Evolutionary conservation across 2,329 filamentous ascomycete species (phyloP).

Genomic region (Harringtonia lauricola): DNA sequence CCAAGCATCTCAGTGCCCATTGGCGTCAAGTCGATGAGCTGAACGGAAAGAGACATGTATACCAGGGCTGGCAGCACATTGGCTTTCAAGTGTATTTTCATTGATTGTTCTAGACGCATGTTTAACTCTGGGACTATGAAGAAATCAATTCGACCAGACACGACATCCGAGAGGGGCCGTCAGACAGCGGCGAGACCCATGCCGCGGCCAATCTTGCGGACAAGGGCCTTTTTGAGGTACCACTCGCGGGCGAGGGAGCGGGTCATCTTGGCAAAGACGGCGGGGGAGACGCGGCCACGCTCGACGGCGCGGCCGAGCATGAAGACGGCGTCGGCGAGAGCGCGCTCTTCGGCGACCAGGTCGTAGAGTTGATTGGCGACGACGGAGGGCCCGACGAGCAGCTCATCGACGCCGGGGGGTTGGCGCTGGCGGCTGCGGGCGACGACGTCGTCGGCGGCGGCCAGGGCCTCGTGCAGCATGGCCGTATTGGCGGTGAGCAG

Average conservation of each 20-base stretch:
- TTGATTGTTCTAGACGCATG: neutral
- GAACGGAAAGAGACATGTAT: neutral
- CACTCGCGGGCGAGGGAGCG: constrained; percentile 65
- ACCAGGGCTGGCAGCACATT: too few species aligned
- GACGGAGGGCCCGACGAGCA: constrained; percentile 86
- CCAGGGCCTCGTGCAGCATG: constrained; percentile 66
- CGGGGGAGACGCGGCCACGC: constrained; percentile 55
- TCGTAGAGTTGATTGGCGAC: constrained; percentile 89
- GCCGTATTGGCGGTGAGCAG: constrained; percentile 66
- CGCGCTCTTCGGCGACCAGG: constrained; percentile 78
- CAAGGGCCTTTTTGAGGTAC: constrained; percentile 73
- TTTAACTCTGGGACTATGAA: neutral
- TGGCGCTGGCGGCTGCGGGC: constrained; percentile 56
- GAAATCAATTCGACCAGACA: neutral
- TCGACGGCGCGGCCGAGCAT: constrained; percentile 67
- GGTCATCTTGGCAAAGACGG: constrained; percentile 71
- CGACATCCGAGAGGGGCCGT: neutral
- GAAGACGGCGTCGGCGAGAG: constrained; percentile 77
- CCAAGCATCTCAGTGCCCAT: neutral
- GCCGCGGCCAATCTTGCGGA: constrained; percentile 64
- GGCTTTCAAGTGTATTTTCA: neutral
- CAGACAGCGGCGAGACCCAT: constrained; percentile 47
- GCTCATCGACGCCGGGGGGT: constrained; percentile 73
- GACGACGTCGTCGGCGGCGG: constrained; percentile 69
- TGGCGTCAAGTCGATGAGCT: neutral